Conservation (phyloP, 768 basidiomycete species). For the Sarcodon aspratus region DNA sequence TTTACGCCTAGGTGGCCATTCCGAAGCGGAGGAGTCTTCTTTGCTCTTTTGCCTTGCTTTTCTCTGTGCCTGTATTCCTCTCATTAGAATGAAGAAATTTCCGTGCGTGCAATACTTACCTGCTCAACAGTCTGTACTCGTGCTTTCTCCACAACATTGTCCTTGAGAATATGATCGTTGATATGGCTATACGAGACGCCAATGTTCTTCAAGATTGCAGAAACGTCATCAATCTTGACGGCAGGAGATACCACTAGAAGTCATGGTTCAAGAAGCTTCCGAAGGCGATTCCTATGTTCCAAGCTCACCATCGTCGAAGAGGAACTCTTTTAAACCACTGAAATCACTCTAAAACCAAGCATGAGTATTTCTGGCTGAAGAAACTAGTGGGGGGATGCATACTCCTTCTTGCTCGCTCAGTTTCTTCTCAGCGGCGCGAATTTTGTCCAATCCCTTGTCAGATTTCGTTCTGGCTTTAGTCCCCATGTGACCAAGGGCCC, state of each 20-base stretch:
- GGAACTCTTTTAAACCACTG: slow-evolving; percentile 49
- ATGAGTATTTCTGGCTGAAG: neutral
- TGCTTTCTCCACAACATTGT: slow-evolving; percentile 60
- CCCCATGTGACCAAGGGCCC: slow-evolving; percentile 66
- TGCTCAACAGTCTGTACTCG: slow-evolving; percentile 41
- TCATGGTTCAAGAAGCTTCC: neutral
- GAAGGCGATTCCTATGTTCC: neutral
- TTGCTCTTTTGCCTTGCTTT: slow-evolving; percentile 13
- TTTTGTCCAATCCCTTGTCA: slow-evolving; percentile 32
- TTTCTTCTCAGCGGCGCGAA: slow-evolving; percentile 19
- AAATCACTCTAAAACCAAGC: slow-evolving; percentile 31
- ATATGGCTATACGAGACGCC: slow-evolving; percentile 67
- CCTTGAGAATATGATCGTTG: slow-evolving; percentile 59
- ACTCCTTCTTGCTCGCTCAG: slow-evolving; percentile 8
- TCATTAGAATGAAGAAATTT: neutral
- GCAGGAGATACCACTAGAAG: slow-evolving; percentile 21
- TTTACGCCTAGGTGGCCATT: slow-evolving; percentile 57
- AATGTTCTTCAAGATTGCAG: slow-evolving; percentile 42
- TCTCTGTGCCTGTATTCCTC: slow-evolving; percentile 1
- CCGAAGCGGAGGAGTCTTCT: slow-evolving; percentile 23
- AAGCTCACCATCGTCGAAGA: slow-evolving; percentile 57
- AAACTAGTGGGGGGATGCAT: slow-evolving; percentile 2
- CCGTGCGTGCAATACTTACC: slow-evolving; percentile 19
- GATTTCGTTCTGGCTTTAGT: slow-evolving; percentile 18
- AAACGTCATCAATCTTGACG: slow-evolving; percentile 34